Percentiles rank a stretch among this genome's conserved stretches.
Conservation (phyloP, 352 stramenopile species). For the Achlya hypogyna region DNA sequence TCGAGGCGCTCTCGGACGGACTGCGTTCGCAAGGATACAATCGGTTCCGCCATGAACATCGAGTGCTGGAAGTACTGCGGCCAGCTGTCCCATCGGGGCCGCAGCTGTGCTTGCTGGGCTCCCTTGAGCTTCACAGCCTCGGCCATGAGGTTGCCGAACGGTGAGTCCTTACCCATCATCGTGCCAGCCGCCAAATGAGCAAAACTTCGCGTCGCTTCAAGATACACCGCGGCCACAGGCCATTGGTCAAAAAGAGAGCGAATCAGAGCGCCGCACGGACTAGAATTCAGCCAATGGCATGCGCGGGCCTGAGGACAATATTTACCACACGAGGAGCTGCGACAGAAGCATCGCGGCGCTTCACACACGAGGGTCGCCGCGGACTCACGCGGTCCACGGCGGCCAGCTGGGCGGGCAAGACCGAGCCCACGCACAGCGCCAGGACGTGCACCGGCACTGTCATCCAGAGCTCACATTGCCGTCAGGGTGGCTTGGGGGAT, state of each 20-base stretch:
- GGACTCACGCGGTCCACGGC: too few relatives aligned
- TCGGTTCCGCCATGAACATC: slow-evolving; percentile 79
- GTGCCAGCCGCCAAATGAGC: neutral
- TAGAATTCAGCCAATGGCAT: too few relatives aligned
- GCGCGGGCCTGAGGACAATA: too few relatives aligned
- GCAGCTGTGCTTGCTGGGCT: slow-evolving; percentile 68
- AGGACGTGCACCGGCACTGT: too few relatives aligned
- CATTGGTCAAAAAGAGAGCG: neutral
- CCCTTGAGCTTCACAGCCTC: slow-evolving; percentile 82
- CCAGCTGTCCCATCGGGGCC: slow-evolving; percentile 63
- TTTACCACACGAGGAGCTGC: too few relatives aligned
- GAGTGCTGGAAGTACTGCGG: slow-evolving; percentile 82
- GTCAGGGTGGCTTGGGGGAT: too few relatives aligned
- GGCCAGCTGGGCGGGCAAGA: too few relatives aligned
- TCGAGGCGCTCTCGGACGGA: slow-evolving; percentile 44
- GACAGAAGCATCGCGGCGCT: too few relatives aligned
- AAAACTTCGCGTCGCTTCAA: neutral
- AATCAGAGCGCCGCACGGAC: too few relatives aligned
- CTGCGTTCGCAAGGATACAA: slow-evolving; percentile 34
- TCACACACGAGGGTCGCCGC: too few relatives aligned
- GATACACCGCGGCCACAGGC: neutral
- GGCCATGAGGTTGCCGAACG: slow-evolving; percentile 76
- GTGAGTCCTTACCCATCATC: slow-evolving; percentile 22
- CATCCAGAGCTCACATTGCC: too few relatives aligned
- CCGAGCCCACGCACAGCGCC: too few relatives aligned